Evolutionary conservation across 1,284 basidiomycete genomes (phyloP).

Genomic region (Cronartium quercuum): DNA sequence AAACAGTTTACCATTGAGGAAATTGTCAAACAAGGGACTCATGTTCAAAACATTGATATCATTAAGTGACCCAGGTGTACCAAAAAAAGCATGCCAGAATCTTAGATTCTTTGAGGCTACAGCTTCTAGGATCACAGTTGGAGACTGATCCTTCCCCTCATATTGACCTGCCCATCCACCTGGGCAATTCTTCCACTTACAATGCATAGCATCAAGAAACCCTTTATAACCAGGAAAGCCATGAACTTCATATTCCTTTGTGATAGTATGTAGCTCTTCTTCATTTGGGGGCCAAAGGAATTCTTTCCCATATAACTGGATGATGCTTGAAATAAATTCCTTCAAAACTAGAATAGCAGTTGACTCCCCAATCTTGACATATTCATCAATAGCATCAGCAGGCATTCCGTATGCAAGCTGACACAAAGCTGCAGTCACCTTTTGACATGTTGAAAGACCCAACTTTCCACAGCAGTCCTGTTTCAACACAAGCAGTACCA

Average conservation of each 20-base stretch:
- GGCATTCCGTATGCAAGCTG: slow-evolving; percentile 1
- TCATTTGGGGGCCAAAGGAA: background rate
- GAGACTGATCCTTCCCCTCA: background rate
- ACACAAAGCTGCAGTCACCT: background rate
- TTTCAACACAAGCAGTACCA: too few species aligned
- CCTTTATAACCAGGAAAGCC: slow-evolving; percentile 1
- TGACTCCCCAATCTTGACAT: background rate
- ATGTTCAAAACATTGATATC: background rate
- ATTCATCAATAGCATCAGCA: background rate
- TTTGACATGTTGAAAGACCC: background rate
- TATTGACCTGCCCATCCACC: background rate
- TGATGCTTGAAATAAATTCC: background rate
- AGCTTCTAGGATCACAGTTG: slow-evolving; percentile 8
- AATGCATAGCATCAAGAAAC: background rate
- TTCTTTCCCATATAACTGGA: background rate
- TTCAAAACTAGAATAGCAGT: background rate
- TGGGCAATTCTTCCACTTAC: background rate
- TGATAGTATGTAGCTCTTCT: background rate
- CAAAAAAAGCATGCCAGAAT: slow-evolving; percentile 14
- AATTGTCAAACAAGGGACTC: background rate
- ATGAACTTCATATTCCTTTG: background rate
- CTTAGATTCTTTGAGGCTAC: background rate
- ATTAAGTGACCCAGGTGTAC: slow-evolving; percentile 4
- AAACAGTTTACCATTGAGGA: background rate
- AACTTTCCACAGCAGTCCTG: slow-evolving; percentile 5